Evolutionary conservation across 169 alveolate genomes (phyloP), one percentile per base, ranked within the genome.

Genomic region (Cryptosporidium bovis): DNA sequence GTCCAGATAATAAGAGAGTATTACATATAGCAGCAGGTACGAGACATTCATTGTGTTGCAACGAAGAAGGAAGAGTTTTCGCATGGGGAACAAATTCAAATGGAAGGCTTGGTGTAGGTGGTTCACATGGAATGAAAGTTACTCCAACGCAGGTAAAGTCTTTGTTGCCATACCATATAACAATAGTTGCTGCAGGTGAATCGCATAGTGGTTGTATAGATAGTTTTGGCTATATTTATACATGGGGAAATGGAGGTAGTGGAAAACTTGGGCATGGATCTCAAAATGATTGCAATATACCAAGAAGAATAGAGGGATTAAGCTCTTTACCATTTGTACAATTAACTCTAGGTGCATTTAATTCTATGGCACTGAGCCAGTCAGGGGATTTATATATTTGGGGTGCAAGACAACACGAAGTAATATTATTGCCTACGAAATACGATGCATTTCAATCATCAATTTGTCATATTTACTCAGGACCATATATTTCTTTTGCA

Each of bases 151-250:
- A 29, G 12, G 29, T 68, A n/a, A 48, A 50, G 29, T 68, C 83
- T 24, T 51, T 68, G 83, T 3, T 15, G 4, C 83, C 66, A 15
- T 68, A 68, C 31, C 83, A 68, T 51, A 33, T 68, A 18, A 29
- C 66, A 2, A 13, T 68, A 3, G 95, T 95, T 24, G 92, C 96
- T 16, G 90, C 96, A 1, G 97, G 97, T 0, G 95, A 94, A 36
- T 65, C 96, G 0, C 97, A 95, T 67, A 92, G 96, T 55, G 97
- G 96, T 1, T 94, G 97, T 69, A 65, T 95, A 44, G 97, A 95
- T 82, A 56, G 95, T 20, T 87, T 68, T 36, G 95, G 96, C 18
- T 71, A 89, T 46, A 93, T 95, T 13, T 95, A 92, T 77, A 95
- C 97, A 20, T 95, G 96, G 97, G 97, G 97, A 3, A 83, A 84